A percentile compares a stretch with the other conserved stretches of the same genome.
These are phyloP conservation scores for Cercospora beticola DNA, from an alignment of 2,329 filamentous ascomycete genomes.

Conservation along the genomic window DNA sequence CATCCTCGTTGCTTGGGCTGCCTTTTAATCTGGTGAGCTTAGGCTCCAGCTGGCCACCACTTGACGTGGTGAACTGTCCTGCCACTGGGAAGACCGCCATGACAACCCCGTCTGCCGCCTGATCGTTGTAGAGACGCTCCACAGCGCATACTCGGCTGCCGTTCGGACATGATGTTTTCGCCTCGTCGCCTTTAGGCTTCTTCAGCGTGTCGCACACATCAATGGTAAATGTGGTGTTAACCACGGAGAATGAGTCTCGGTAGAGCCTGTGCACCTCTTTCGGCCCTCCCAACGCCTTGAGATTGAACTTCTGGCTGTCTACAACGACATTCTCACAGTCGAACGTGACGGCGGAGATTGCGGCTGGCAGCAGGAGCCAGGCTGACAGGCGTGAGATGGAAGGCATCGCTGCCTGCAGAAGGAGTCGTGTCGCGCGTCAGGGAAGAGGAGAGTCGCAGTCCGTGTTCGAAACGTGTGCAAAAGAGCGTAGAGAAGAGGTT, in stretches of 20 bases:
- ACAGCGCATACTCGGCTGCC: constrained; percentile 78
- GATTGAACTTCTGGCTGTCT: constrained; percentile 62
- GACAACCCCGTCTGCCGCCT: constrained; percentile 51
- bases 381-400: constrained; percentile 24
- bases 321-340: constrained; percentile 63
- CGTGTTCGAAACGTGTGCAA: neutral
- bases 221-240: constrained; percentile 78
- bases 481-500: constrained; percentile 1
- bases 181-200: constrained; percentile 57
- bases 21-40: constrained; percentile 65
- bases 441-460: neutral
- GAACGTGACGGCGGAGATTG: constrained; percentile 51
- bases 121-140: constrained; percentile 55
- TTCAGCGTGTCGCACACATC: constrained; percentile 71
- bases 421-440: neutral
- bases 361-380: constrained; percentile 34
- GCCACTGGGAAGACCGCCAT: constrained; percentile 69
- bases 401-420: constrained; percentile 17
- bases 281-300: constrained; percentile 63
- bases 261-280: constrained; percentile 63
- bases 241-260: constrained; percentile 50
- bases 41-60: constrained; percentile 63
- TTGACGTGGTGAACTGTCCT: constrained; percentile 62
- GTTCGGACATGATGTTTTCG: constrained; percentile 60
- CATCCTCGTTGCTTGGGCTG: constrained; percentile 63